These are phyloP conservation scores for Ploettnerulaceae sp. DNA, from an alignment of 2,329 filamentous ascomycete genomes.

Conservation along the genomic window DNA sequence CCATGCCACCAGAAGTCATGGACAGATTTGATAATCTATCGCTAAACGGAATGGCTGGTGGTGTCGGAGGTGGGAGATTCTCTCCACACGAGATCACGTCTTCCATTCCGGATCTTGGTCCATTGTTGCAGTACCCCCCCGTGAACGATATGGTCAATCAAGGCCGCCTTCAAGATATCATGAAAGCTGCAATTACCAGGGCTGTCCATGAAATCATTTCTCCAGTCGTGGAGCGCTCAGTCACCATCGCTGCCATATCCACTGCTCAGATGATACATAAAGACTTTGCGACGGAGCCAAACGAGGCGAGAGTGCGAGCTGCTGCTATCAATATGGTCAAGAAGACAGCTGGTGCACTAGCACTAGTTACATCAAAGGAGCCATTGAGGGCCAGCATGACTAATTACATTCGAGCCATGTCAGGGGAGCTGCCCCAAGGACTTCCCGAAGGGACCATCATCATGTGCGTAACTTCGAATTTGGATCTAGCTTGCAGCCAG, in stretches of 20 bases:
- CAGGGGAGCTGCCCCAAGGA: conserved; percentile 65
- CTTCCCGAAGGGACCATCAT: conserved; percentile 92
- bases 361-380: conserved; percentile 97
- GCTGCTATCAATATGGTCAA: conserved; percentile 93
- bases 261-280: conserved; percentile 94
- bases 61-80: conserved; percentile 65
- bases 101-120: conserved; percentile 77
- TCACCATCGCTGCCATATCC: conserved; percentile 95
- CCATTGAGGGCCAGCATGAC: conserved; percentile 93
- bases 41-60: conserved; percentile 66
- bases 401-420: conserved; percentile 81
- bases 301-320: conserved; percentile 79
- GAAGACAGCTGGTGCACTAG: conserved; percentile 86
- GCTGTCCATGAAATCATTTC: conserved; percentile 96
- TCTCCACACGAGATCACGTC: conserved; percentile 74
- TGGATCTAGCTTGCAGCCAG: conserved; percentile 86
- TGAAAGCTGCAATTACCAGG: conserved; percentile 78
- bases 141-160: conserved; percentile 73
- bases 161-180: conserved; percentile 66
- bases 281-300: conserved; percentile 89
- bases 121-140: conserved; percentile 74
- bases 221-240: conserved; percentile 93
- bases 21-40: conserved; percentile 82
- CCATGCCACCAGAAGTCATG: conserved; percentile 58
- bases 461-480: conserved; percentile 98